Percentiles rank a stretch among this genome's conserved stretches.
Evolutionary conservation across 805 yeast genomes (phyloP).

Genomic region (Wickerhamomyces sydowiorum): DNA sequence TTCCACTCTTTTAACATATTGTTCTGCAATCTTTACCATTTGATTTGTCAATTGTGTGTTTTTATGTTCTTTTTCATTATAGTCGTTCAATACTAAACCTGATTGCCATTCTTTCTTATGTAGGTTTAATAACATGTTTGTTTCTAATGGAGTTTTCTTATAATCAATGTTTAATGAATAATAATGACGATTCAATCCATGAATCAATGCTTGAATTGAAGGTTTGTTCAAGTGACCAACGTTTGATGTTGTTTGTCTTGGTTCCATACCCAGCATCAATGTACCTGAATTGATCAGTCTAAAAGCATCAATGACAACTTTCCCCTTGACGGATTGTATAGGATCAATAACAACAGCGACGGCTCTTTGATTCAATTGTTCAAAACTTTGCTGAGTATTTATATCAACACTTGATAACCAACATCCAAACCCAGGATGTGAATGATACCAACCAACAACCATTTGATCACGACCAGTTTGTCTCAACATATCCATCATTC

Average conservation of each 20-base stretch:
- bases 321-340: conserved; percentile 96
- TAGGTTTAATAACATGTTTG: conserved; percentile 86
- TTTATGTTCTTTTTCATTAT: conserved; percentile 66
- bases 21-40: conserved; percentile 86
- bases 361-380: conserved; percentile 90
- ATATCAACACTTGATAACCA: conserved; percentile 98
- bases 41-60: conserved; percentile 68
- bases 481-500: conserved; percentile 98
- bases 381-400: conserved; percentile 96
- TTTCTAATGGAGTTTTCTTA: conserved; percentile 86
- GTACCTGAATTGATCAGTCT: conserved; percentile 85
- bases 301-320: conserved; percentile 98
- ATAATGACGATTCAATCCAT: conserved; percentile 94
- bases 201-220: conserved; percentile 92
- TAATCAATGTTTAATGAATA: conserved; percentile 94
- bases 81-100: conserved; percentile 76
- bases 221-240: conserved; percentile 95
- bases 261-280: conserved; percentile 94
- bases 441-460: conserved; percentile 99
- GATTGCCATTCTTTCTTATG: conserved; percentile 96
- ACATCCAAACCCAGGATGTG: conserved; percentile 99
- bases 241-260: conserved; percentile 95
- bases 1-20: conserved; percentile 81
- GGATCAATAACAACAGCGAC: conserved; percentile 99
- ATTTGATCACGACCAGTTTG: conserved; percentile 99